phyloP scores from a whole-genome alignment of 257 asterid species.

The Solanum pennellii region DNA sequence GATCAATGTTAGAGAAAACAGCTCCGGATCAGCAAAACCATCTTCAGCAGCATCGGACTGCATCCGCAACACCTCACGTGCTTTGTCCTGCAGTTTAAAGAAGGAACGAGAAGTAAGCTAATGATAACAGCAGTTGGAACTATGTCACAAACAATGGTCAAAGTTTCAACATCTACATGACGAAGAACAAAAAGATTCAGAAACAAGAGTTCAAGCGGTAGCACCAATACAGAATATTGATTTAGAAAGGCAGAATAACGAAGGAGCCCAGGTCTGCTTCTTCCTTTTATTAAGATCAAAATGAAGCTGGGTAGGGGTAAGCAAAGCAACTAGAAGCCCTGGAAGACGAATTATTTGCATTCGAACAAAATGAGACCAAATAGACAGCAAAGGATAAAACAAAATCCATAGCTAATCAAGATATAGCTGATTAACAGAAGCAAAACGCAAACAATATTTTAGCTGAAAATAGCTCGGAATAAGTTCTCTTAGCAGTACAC shows the following conservation, averaged over 20 bases:
- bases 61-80: conserved; percentile 62
- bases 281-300: neutral
- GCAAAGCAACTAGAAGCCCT: neutral
- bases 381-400: neutral
- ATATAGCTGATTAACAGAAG: neutral
- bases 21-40: conserved; percentile 59
- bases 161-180: neutral
- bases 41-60: conserved; percentile 30
- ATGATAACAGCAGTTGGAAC: neutral
- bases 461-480: neutral
- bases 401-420: neutral
- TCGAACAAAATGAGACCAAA: neutral
- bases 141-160: neutral
- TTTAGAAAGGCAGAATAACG: too few species aligned
- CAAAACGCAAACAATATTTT: neutral
- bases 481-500: neutral
- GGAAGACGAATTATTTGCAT: neutral
- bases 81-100: conserved; percentile 45
- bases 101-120: neutral
- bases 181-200: neutral
- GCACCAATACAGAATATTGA: neutral
- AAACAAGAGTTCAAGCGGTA: neutral
- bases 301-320: neutral
- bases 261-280: neutral
- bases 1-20: conserved; percentile 66